A percentile compares a stretch with the other conserved stretches of the same genome.
phyloP scores from a whole-genome alignment of 768 basidiomycete genomes.

The Tricholoma terreum region DNA sequence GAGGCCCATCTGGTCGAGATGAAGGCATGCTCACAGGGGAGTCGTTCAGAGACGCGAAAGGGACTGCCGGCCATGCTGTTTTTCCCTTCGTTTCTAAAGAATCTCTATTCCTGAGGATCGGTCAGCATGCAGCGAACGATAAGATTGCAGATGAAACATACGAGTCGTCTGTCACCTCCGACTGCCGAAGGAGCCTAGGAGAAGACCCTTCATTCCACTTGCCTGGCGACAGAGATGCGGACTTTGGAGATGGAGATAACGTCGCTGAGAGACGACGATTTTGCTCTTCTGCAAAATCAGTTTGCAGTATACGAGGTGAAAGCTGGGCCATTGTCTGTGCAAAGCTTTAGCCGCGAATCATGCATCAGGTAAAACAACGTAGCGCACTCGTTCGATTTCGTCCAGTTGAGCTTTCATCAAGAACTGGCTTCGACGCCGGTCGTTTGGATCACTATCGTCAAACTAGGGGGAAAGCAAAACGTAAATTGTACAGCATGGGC shows the following conservation, averaged over 20 bases:
- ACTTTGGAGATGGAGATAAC: slow-evolving; percentile 29
- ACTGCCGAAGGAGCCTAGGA: slow-evolving; percentile 33
- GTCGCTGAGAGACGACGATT: slow-evolving; percentile 21
- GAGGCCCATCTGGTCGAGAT: slow-evolving; percentile 29
- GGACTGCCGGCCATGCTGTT: slow-evolving; percentile 39
- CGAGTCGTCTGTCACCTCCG: slow-evolving; percentile 14
- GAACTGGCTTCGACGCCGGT: slow-evolving; percentile 71
- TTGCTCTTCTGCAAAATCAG: slow-evolving; percentile 38
- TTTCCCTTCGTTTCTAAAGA: slow-evolving; percentile 12
- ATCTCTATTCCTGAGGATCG: slow-evolving; percentile 10
- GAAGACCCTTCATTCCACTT: slow-evolving; percentile 28
- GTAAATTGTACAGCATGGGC: slow-evolving; percentile 1
- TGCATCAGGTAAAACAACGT: not conserved
- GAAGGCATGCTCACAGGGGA: slow-evolving; percentile 17
- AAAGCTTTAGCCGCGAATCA: not conserved
- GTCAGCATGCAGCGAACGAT: slow-evolving; percentile 1
- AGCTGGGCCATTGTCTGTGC: slow-evolving; percentile 62
- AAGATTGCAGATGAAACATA: slow-evolving; percentile 16
- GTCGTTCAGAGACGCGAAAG: slow-evolving; percentile 36
- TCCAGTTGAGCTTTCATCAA: slow-evolving; percentile 74
- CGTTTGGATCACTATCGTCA: slow-evolving; percentile 69
- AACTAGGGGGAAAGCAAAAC: slow-evolving; percentile 39
- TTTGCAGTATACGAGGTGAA: slow-evolving; percentile 52
- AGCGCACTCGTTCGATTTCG: slow-evolving; percentile 66
- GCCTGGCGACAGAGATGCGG: slow-evolving; percentile 25